Evolutionary conservation across 2,329 filamentous ascomycete species (phyloP).

Genomic region (Scedosporium minutisporum): DNA sequence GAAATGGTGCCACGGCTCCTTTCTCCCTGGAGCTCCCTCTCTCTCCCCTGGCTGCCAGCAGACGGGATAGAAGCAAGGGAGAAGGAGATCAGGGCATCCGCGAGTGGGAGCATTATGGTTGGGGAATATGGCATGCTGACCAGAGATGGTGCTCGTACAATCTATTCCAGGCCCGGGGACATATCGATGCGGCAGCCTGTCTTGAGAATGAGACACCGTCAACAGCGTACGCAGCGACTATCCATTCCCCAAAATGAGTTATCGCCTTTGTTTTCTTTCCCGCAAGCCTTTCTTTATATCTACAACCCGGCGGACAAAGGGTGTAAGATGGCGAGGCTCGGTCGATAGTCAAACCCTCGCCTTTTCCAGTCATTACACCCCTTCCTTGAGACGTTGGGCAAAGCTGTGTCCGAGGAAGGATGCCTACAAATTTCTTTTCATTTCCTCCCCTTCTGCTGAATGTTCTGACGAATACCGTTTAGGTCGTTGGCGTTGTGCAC

Average conservation of each 20-base stretch:
- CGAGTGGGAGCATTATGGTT: background rate
- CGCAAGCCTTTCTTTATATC: too few species aligned
- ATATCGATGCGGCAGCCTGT: slow-evolving; percentile 1
- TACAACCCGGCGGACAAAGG: too few species aligned
- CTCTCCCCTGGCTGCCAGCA: slow-evolving; percentile 12
- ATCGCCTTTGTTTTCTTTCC: too few species aligned
- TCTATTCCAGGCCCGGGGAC: slow-evolving; percentile 2
- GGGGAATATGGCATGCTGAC: slow-evolving; percentile 2
- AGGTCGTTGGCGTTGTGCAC: slow-evolving; percentile 32
- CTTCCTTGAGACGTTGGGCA: too few species aligned
- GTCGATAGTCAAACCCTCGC: too few species aligned
- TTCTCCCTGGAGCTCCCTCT: slow-evolving; percentile 10
- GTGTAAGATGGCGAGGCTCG: too few species aligned
- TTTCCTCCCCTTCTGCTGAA: too few species aligned
- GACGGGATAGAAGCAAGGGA: background rate
- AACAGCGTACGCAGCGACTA: slow-evolving; percentile 6
- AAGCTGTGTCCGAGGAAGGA: too few species aligned
- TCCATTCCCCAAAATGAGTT: background rate
- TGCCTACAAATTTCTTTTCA: too few species aligned
- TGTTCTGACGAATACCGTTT: slow-evolving; percentile 4
- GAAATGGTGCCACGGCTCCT: background rate
- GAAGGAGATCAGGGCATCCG: too few species aligned
- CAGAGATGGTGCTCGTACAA: slow-evolving; percentile 16
- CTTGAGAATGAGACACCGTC: slow-evolving; percentile 5
- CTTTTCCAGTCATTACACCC: too few species aligned